Evolutionary conservation across 2,329 filamentous ascomycete genomes (phyloP).

Genomic region (Aspergillus clavatus): DNA sequence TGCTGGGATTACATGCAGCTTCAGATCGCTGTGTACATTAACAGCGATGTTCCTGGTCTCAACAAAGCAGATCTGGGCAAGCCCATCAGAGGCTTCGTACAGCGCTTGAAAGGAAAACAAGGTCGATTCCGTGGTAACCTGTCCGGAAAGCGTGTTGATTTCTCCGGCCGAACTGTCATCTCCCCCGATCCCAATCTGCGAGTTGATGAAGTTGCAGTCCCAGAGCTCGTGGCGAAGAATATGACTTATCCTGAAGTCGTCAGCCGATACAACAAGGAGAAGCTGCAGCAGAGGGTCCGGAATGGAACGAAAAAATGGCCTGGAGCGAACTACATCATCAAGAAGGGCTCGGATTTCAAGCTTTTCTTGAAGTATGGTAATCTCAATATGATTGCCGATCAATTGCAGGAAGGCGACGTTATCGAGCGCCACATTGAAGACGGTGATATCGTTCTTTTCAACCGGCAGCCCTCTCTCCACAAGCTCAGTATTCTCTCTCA

Average conservation of each 20-base stretch:
- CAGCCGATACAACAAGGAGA: conserved; percentile 77
- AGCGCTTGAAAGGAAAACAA: conserved; percentile 93
- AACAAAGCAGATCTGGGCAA: conserved; percentile 83
- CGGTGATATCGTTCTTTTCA: conserved; percentile 94
- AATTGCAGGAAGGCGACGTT: conserved; percentile 75
- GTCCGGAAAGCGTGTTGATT: conserved; percentile 97
- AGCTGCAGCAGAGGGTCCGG: conserved; percentile 66
- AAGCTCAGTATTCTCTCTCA: conserved; percentile 98
- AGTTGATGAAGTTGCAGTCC: conserved; percentile 90
- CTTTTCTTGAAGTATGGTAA: conserved; percentile 72
- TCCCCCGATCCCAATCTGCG: conserved; percentile 92
- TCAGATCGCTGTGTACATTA: conserved; percentile 96
- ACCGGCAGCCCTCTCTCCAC: conserved; percentile 93
- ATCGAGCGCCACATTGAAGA: conserved; percentile 95
- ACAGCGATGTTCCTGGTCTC: conserved; percentile 91
- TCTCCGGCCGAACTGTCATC: conserved; percentile 95
- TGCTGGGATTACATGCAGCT: conserved; percentile 97
- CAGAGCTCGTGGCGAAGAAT: conserved; percentile 87
- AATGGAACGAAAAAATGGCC: conserved; percentile 78
- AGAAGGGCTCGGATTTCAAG: conserved; percentile 65
- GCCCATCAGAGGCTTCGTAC: conserved; percentile 86
- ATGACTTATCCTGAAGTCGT: conserved; percentile 92
- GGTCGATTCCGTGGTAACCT: conserved; percentile 95
- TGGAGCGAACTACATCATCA: conserved; percentile 77
- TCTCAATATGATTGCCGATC: conserved; percentile 64